phyloP scores from a whole-genome alignment of 2,329 filamentous ascomycete genomes.

The Fusarium transvaalense region DNA sequence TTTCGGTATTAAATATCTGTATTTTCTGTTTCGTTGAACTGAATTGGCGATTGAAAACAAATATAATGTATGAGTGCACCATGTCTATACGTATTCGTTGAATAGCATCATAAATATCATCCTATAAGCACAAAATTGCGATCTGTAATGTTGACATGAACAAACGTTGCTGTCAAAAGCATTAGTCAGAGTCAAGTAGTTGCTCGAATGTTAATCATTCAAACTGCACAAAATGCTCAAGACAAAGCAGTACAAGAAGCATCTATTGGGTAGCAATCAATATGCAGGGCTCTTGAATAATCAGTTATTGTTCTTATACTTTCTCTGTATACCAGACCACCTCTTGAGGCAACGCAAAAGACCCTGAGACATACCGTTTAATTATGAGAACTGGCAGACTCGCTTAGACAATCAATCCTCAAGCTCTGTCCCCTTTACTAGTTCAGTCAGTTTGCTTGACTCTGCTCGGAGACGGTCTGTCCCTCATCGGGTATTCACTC shows the following conservation, averaged over 20 bases:
- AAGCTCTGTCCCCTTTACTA: conserved; percentile 8
- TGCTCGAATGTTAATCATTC: background rate
- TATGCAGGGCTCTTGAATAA: background rate
- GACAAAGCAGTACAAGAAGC: background rate
- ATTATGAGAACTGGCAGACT: conserved; percentile 32
- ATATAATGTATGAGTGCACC: background rate
- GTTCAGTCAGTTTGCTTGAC: conserved; percentile 27
- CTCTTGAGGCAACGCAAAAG: conserved; percentile 1
- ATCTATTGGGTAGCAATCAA: background rate
- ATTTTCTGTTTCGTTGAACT: background rate
- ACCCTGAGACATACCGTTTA: conserved; percentile 32
- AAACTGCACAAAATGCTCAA: background rate
- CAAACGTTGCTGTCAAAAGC: background rate
- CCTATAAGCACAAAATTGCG: background rate
- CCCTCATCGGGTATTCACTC: conserved; percentile 36
- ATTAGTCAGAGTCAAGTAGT: too few relatives aligned
- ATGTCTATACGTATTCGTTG: background rate
- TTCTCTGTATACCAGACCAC: background rate
- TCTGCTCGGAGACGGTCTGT: conserved; percentile 27
- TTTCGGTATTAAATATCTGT: background rate
- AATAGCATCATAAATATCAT: background rate
- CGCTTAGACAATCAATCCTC: conserved; percentile 43
- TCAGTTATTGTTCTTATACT: background rate
- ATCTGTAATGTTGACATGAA: background rate
- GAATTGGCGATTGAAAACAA: background rate